These are phyloP conservation scores for Wallacemonas sp. DNA, from an alignment of 208 protist species.

Conservation along the genomic window DNA sequence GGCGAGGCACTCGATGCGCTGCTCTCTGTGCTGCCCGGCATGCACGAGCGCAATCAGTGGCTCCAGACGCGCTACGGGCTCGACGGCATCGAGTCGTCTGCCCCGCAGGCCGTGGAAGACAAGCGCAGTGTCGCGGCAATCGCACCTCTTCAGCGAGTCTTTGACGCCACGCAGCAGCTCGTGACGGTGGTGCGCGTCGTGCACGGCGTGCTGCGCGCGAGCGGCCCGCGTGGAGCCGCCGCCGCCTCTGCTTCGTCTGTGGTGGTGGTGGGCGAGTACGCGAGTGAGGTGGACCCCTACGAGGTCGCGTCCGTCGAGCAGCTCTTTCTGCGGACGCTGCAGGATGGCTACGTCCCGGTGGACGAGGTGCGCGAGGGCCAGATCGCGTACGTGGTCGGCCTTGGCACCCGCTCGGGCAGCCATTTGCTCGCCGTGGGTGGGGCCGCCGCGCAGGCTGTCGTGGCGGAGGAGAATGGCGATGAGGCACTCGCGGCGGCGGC, in stretches of 20 bases:
- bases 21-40: slow-evolving; percentile 59
- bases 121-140: slow-evolving; percentile 39
- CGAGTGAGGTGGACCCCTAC: slow-evolving; percentile 68
- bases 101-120: no score
- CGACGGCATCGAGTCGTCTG: neutral
- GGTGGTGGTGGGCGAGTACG: slow-evolving; percentile 67
- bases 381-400: slow-evolving; percentile 61
- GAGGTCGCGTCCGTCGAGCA: slow-evolving; percentile 40
- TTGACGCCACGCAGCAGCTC: slow-evolving; percentile 34
- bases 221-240: neutral
- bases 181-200: slow-evolving; percentile 71
- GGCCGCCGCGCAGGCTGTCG: slow-evolving; percentile 31
- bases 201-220: slow-evolving; percentile 43
- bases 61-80: slow-evolving; percentile 50
- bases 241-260: slow-evolving; percentile 9
- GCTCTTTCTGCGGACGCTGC: slow-evolving; percentile 50
- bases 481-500: neutral
- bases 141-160: slow-evolving; percentile 58
- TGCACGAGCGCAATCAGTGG: slow-evolving; percentile 35
- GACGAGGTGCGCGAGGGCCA: slow-evolving; percentile 58
- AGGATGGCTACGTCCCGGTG: slow-evolving; percentile 59
- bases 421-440: slow-evolving; percentile 67
- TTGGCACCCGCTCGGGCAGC: slow-evolving; percentile 48
- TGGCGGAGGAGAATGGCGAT: slow-evolving; percentile 32
- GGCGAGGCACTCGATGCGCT: slow-evolving; percentile 64